Evolutionary conservation across 2,329 filamentous ascomycete genomes (phyloP).

Genomic region (Teratosphaeria nubilosa): DNA sequence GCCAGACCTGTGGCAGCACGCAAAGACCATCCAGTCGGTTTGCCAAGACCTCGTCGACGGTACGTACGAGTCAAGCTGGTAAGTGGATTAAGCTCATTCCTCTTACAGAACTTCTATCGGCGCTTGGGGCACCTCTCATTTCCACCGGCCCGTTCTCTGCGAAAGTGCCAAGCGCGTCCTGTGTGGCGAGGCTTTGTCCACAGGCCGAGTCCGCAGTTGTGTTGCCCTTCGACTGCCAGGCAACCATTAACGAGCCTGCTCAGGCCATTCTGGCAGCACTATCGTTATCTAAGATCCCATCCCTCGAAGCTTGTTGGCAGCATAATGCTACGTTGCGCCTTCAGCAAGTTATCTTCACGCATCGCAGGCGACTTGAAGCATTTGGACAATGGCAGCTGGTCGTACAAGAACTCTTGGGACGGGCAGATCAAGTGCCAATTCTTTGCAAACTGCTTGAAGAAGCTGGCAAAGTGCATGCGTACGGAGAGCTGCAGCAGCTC

Average conservation of each 20-base stretch:
- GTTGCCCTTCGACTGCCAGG: constrained; percentile 31
- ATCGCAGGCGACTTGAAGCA: constrained; percentile 9
- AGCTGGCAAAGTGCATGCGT: not conserved
- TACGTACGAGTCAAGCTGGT: constrained; percentile 16
- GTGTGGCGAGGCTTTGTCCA: constrained; percentile 28
- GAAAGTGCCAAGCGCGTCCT: constrained; percentile 30
- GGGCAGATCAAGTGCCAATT: constrained; percentile 5
- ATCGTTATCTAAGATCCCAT: constrained; percentile 11
- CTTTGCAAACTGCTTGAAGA: constrained; percentile 8
- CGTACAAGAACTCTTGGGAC: constrained; percentile 8
- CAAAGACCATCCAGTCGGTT: constrained; percentile 24
- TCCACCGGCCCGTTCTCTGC: constrained; percentile 17
- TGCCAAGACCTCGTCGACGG: constrained; percentile 33
- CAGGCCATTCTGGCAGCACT: constrained; percentile 19
- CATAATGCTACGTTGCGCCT: constrained; percentile 13
- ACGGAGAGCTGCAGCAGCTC: constrained; percentile 7
- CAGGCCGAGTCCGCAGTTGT: constrained; percentile 31
- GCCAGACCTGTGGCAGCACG: constrained; percentile 27
- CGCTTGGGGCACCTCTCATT: constrained; percentile 27
- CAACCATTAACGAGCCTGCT: constrained; percentile 8
- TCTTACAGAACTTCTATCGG: constrained; percentile 34
- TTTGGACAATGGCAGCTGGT: constrained; percentile 12
- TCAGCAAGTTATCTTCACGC: constrained; percentile 5
- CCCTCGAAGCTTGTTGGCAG: constrained; percentile 12
- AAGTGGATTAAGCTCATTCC: constrained; percentile 16